Base-by-base conservation (phyloP, 2,329 filamentous ascomycete species). In the Zasmidium cellare region DNA sequence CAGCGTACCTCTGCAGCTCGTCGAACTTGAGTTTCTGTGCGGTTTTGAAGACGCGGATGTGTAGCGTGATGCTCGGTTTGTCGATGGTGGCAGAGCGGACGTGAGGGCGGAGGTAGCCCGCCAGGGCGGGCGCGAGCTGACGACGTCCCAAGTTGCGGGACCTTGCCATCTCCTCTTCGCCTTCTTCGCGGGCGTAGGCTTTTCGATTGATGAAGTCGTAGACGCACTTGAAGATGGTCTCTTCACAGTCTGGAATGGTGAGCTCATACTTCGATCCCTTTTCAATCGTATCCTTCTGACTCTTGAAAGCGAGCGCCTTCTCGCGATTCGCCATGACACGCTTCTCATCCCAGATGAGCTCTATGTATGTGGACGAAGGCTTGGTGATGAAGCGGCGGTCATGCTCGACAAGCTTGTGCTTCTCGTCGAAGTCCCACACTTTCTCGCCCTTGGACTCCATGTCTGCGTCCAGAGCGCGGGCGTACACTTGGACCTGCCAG, bases 261-360 rank as follows among this genome's bases (percentile, higher is more conserved):
- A 77, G 60, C 60, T 71, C 67, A 20, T 65, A 72, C n/a, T 64
- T 63, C 2, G 67, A 62, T 19, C 62, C 58, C 31, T 69, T 72
- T 18, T 68, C 65, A 5, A 75, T 68, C 0, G 69, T 67, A 56
- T 67, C 67, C 18, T 65, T 64, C 9, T 76, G 63, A 56, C 67
- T 72, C 1, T 62, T 53, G 56, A 68, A 73, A 5, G 57, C 58
- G 11, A 72, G 62, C 14, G 73, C 66, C 41, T 69, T 68, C 3
- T 67, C 62, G 3, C 62, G 59, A 1, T 69, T 63, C 3, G 74
- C 66, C 38, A 74, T 71, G 18, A 77, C 60, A 1, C 71, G 61
- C 47, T 68, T 71, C 25, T 70, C 69, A 3, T 71, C 61, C 66
- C 70, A 74, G 35, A 77, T 54, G 46, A 77, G 69, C 59, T 77